Conservation (phyloP, 371 early-diverging fungal genomes). For the Syncephalastrum racemosum region DNA sequence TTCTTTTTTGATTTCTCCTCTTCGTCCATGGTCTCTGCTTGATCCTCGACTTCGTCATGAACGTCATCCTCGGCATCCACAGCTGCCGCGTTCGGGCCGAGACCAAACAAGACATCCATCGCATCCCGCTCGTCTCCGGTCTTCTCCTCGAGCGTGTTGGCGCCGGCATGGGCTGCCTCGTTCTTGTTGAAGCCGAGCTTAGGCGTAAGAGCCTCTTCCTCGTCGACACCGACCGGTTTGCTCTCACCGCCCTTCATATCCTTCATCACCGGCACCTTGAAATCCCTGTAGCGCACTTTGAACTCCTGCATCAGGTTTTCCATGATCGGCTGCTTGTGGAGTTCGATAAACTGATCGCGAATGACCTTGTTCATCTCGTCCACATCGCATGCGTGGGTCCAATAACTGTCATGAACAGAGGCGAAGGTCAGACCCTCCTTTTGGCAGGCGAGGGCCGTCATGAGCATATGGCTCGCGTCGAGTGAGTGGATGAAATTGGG, state of each 20-base stretch:
- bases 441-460: slow-evolving; percentile 90
- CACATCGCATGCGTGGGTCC: slow-evolving; percentile 96
- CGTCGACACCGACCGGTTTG: slow-evolving; percentile 13
- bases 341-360: slow-evolving; percentile 86
- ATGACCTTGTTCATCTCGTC: slow-evolving; percentile 84
- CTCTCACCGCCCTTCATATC: slow-evolving; percentile 25
- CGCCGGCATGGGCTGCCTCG: no score
- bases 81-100: slow-evolving; percentile 6
- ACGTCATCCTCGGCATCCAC: slow-evolving; percentile 12
- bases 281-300: slow-evolving; percentile 74
- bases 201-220: slow-evolving; percentile 4
- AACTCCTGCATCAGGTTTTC: slow-evolving; percentile 83
- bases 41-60: slow-evolving; percentile 11
- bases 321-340: slow-evolving; percentile 89
- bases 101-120: slow-evolving; percentile 34
- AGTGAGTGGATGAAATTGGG: slow-evolving; percentile 98
- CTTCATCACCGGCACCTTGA: slow-evolving; percentile 62
- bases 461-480: slow-evolving; percentile 97
- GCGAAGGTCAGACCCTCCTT: slow-evolving; percentile 83
- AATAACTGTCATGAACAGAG: slow-evolving; percentile 97
- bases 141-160: slow-evolving; percentile 26
- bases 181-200: slow-evolving; percentile 2
- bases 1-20: slow-evolving; percentile 13
- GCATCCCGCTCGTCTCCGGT: slow-evolving; percentile 30
- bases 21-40: slow-evolving; percentile 19